Conservation (phyloP, 345 rosid species). For the Acer campestre region DNA sequence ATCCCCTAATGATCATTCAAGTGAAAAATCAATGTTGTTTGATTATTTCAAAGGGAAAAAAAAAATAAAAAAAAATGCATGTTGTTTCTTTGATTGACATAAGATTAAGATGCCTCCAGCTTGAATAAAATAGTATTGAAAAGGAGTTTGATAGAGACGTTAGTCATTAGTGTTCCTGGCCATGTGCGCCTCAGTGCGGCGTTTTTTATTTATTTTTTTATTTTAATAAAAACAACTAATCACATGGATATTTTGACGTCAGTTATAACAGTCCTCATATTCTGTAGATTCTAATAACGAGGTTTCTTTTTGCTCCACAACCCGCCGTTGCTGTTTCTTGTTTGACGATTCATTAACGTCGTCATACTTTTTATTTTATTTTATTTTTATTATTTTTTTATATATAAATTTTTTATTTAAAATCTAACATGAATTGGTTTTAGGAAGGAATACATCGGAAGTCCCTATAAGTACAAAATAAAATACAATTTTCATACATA, state of each 20-base stretch:
- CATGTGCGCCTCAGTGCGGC: slow-evolving; percentile 54
- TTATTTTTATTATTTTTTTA: too few species aligned
- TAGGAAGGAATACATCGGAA: too few species aligned
- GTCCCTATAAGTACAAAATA: too few species aligned
- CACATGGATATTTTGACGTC: slow-evolving; percentile 20
- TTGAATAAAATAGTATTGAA: not conserved
- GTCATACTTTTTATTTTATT: too few species aligned
- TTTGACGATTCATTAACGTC: not conserved
- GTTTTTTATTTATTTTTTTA: not conserved
- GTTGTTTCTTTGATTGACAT: too few species aligned
- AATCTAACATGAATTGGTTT: too few species aligned
- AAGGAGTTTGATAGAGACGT: slow-evolving; percentile 20
- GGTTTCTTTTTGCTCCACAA: not conserved
- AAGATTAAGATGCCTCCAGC: slow-evolving; percentile 16
- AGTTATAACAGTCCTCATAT: not conserved
- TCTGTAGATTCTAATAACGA: slow-evolving; percentile 2
- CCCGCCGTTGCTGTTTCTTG: too few species aligned
- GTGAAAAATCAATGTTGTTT: not conserved
- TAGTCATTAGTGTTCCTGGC: slow-evolving; percentile 23
- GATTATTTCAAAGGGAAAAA: too few species aligned
- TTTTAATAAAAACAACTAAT: not conserved
- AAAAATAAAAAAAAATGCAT: not conserved
- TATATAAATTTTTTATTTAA: too few species aligned
- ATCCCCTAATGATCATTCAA: not conserved
- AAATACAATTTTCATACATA: too few species aligned